These are phyloP conservation scores for Mycena indigotica DNA, from an alignment of 768 basidiomycete species.

Conservation along the genomic window DNA sequence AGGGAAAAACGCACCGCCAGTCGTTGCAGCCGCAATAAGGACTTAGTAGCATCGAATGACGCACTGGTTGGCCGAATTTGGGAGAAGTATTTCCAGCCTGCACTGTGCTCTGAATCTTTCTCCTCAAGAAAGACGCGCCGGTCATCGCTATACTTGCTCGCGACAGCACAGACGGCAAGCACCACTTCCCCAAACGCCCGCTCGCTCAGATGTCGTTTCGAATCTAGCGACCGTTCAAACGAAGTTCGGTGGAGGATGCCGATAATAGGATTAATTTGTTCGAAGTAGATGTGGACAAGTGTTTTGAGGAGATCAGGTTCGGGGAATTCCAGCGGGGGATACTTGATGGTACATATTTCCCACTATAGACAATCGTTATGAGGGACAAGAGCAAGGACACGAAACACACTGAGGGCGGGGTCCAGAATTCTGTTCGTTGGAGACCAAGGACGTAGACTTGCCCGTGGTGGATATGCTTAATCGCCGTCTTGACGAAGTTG, in stretches of 20 bases:
- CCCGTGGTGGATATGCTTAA: slow-evolving; percentile 4
- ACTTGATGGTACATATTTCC: slow-evolving; percentile 33
- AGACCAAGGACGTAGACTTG: slow-evolving; percentile 1
- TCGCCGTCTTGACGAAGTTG: slow-evolving; percentile 9
- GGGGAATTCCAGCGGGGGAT: slow-evolving; percentile 40
- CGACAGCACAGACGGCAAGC: slow-evolving; percentile 68
- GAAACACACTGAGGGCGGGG: slow-evolving; percentile 2
- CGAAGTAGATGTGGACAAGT: slow-evolving; percentile 39
- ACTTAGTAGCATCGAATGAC: slow-evolving; percentile 54
- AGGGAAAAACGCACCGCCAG: slow-evolving; percentile 17
- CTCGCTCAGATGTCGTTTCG: slow-evolving; percentile 52
- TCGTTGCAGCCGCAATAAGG: slow-evolving; percentile 69
- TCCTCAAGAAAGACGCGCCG: slow-evolving; percentile 32
- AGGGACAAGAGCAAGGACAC: not conserved
- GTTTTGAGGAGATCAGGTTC: slow-evolving; percentile 47
- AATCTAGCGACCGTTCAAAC: slow-evolving; percentile 52
- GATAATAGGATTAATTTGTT: slow-evolving; percentile 45
- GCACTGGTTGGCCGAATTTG: slow-evolving; percentile 64
- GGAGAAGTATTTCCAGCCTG: slow-evolving; percentile 62
- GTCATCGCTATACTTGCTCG: slow-evolving; percentile 56
- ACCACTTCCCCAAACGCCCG: slow-evolving; percentile 57
- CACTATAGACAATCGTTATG: slow-evolving; percentile 32
- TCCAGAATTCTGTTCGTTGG: slow-evolving; percentile 25
- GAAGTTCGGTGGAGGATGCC: slow-evolving; percentile 70
- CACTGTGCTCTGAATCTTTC: slow-evolving; percentile 42